A percentile compares a stretch with the other conserved stretches of the same genome.
phyloP scores from a whole-genome alignment of 257 asterid genomes.

The Thymus mandschuricus region DNA sequence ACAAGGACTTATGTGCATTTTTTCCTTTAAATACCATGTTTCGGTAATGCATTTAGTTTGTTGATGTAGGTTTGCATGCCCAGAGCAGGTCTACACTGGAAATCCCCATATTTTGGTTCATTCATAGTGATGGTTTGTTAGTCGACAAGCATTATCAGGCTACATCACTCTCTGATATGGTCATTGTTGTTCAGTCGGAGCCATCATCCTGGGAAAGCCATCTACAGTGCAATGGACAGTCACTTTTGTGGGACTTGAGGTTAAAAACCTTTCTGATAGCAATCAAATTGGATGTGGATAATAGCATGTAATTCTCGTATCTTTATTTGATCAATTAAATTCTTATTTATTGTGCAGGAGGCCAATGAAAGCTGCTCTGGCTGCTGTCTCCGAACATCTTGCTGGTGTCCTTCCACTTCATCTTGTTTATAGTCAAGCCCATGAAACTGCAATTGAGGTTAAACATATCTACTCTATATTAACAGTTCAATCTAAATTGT shows the following conservation, averaged over 20 bases:
- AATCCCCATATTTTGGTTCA: conserved; percentile 94
- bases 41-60: conserved; percentile 34
- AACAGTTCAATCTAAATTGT: conserved; percentile 7
- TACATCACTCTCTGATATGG: conserved; percentile 96
- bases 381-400: conserved; percentile 92
- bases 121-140: conserved; percentile 81
- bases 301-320: conserved; percentile 16
- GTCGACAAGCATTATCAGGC: conserved; percentile 97
- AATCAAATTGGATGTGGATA: conserved; percentile 30
- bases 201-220: conserved; percentile 97
- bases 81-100: conserved; percentile 91
- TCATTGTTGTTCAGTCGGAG: conserved; percentile 95
- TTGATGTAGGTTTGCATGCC: conserved; percentile 83
- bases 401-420: conserved; percentile 98
- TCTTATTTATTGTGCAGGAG: conserved; percentile 58
- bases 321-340: conserved; percentile 23
- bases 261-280: conserved; percentile 32
- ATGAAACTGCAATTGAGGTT: conserved; percentile 95
- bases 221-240: conserved; percentile 88
- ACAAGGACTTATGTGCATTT: neutral
- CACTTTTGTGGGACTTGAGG: conserved; percentile 94
- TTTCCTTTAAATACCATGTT: neutral
- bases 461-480: conserved; percentile 25
- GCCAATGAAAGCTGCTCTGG: conserved; percentile 92
- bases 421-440: conserved; percentile 96